These are phyloP conservation scores for Parsonsia alboflavescens DNA, from an alignment of 257 asterid species.

Conservation along the genomic window DNA sequence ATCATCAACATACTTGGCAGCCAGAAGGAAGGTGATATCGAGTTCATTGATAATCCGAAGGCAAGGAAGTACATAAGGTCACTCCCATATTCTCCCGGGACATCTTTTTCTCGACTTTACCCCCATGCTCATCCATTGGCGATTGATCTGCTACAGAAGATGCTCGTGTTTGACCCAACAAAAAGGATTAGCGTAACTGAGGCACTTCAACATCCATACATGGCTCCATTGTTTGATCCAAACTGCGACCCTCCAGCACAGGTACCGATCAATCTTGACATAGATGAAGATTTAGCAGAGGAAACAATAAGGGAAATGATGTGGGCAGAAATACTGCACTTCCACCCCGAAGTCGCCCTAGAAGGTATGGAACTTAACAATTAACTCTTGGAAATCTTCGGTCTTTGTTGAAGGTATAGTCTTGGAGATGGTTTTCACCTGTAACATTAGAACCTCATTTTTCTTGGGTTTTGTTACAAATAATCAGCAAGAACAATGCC, in stretches of 20 bases:
- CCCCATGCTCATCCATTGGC: slow-evolving; percentile 23
- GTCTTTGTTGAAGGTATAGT: neutral
- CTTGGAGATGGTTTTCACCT: neutral
- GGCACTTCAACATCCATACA: slow-evolving; percentile 27
- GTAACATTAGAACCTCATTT: slow-evolving; percentile 1
- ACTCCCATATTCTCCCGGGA: slow-evolving; percentile 24
- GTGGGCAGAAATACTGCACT: slow-evolving; percentile 23
- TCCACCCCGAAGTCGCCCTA: slow-evolving; percentile 24
- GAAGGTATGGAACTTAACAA: slow-evolving; percentile 8
- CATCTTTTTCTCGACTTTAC: slow-evolving; percentile 21
- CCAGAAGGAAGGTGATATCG: slow-evolving; percentile 22
- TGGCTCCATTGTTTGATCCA: slow-evolving; percentile 24
- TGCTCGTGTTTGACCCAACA: slow-evolving; percentile 28
- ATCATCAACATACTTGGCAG: slow-evolving; percentile 27
- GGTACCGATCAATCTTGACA: slow-evolving; percentile 27
- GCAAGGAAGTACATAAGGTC: slow-evolving; percentile 25
- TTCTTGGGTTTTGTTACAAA: slow-evolving; percentile 1
- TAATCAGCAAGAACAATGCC: slow-evolving; percentile 13
- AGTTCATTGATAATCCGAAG: slow-evolving; percentile 25
- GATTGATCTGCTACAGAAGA: slow-evolving; percentile 26
- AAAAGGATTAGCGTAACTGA: slow-evolving; percentile 25
- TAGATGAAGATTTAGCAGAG: slow-evolving; percentile 26
- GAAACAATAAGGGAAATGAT: slow-evolving; percentile 27
- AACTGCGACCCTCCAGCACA: slow-evolving; percentile 26
- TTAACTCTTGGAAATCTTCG: neutral